phyloP scores from a whole-genome alignment of 2,329 filamentous ascomycete species.

The Fusarium neocosmosporiellum region DNA sequence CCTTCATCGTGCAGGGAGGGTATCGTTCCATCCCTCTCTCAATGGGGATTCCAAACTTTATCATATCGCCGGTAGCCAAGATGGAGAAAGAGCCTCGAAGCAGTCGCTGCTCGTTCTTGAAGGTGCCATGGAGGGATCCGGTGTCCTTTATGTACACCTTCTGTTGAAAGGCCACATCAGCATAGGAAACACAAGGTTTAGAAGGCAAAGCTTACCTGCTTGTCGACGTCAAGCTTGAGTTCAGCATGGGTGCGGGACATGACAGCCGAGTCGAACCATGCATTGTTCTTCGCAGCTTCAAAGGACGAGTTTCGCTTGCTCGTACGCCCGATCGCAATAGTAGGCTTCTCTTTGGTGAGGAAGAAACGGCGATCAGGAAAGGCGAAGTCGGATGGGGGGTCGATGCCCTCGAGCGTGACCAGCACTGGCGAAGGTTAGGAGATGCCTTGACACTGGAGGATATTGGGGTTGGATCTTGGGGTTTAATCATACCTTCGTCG shows the following conservation, averaged over 20 bases:
- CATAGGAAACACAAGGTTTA: background rate
- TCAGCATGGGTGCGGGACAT: slow-evolving; percentile 77
- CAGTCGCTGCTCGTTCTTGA: slow-evolving; percentile 51
- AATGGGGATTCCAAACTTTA: slow-evolving; percentile 52
- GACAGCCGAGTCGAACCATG: slow-evolving; percentile 76
- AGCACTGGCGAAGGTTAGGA: slow-evolving; percentile 43
- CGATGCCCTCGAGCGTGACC: slow-evolving; percentile 44
- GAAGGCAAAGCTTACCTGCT: slow-evolving; percentile 53
- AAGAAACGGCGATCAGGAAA: slow-evolving; percentile 45
- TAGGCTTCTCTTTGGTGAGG: slow-evolving; percentile 46
- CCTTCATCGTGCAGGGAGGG: slow-evolving; percentile 52
- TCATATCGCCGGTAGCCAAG: slow-evolving; percentile 45
- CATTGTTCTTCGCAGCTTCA: slow-evolving; percentile 62
- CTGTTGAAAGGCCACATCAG: slow-evolving; percentile 48
- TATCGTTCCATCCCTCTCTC: slow-evolving; percentile 50
- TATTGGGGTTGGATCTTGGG: background rate
- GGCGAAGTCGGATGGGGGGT: slow-evolving; percentile 31
- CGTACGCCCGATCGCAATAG: slow-evolving; percentile 56
- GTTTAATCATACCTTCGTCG: slow-evolving; percentile 37
- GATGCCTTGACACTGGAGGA: background rate
- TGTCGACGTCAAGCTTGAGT: slow-evolving; percentile 56
- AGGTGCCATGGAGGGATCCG: slow-evolving; percentile 66
- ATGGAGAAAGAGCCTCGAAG: slow-evolving; percentile 16
- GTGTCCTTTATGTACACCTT: slow-evolving; percentile 58
- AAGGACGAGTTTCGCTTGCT: slow-evolving; percentile 53